These are phyloP conservation scores for Pythium brachiatum DNA, from an alignment of 352 stramenopile genomes.

Conservation along the genomic window DNA sequence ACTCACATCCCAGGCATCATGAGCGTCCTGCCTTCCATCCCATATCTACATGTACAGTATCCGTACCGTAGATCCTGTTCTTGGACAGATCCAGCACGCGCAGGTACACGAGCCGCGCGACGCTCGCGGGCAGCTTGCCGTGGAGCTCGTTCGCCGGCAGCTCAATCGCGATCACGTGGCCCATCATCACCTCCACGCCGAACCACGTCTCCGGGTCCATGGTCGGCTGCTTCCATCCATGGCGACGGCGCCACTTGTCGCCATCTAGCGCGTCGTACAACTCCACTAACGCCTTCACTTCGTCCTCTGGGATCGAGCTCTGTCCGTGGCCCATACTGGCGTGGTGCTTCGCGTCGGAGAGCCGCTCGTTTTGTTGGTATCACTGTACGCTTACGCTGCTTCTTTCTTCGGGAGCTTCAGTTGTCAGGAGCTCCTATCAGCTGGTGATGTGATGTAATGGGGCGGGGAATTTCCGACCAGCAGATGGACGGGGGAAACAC, in stretches of 20 bases:
- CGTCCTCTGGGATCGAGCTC: constrained; percentile 68
- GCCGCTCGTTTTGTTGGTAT: background rate
- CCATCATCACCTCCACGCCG: constrained; percentile 64
- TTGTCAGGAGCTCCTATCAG: background rate
- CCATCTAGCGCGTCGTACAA: constrained; percentile 69
- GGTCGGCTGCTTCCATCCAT: constrained; percentile 75
- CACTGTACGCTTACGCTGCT: no score
- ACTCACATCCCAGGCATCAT: background rate
- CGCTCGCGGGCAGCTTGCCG: constrained; percentile 29
- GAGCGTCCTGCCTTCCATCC: background rate
- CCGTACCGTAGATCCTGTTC: constrained; percentile 69
- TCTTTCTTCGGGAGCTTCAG: background rate
- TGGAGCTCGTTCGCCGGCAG: constrained; percentile 67
- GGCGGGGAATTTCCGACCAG: background rate
- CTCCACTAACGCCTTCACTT: constrained; percentile 66
- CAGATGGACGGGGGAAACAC: background rate
- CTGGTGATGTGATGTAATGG: background rate
- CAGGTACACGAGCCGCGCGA: constrained; percentile 64
- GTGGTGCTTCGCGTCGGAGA: background rate
- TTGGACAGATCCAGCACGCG: constrained; percentile 78
- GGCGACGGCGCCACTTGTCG: constrained; percentile 65
- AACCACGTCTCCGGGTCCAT: constrained; percentile 78
- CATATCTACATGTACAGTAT: no score
- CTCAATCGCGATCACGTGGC: constrained; percentile 74
- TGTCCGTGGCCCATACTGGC: constrained; percentile 68